phyloP scores from a whole-genome alignment of 1,284 basidiomycete genomes.

The Pisolithus thermaeus region DNA sequence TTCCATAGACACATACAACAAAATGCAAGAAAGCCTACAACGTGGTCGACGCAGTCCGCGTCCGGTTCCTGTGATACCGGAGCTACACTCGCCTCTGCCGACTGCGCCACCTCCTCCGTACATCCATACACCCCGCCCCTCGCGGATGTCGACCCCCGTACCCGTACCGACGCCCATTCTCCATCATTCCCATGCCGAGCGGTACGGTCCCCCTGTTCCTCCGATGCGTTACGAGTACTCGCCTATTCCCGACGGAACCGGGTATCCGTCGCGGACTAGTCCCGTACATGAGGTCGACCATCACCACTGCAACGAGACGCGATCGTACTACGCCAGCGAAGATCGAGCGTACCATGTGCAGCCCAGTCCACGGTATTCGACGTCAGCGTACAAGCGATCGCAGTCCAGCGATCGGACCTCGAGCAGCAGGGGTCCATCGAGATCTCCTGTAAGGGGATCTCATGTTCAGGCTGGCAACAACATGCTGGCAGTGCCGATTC shows the following conservation, averaged over 20 bases:
- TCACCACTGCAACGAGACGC: neutral
- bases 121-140: constrained; percentile 10
- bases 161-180: constrained; percentile 12
- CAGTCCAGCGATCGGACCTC: neutral
- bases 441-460: neutral
- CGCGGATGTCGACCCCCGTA: constrained; percentile 8
- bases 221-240: neutral
- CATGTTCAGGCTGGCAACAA: neutral
- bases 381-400: constrained; percentile 9
- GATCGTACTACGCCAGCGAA: neutral
- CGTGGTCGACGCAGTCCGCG: neutral
- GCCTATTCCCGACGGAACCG: neutral
- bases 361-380: neutral
- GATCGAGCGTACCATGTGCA: neutral
- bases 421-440: too few relatives aligned
- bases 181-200: constrained; percentile 2
- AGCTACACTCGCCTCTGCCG: constrained; percentile 10
- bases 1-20: constrained; percentile 13
- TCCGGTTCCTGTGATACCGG: constrained; percentile 9
- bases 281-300: neutral
- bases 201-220: neutral
- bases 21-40: neutral
- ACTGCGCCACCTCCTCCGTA: constrained; percentile 5
- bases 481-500: too few relatives aligned
- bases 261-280: neutral